These are phyloP conservation scores for Leccinum subgranulosum DNA, from an alignment of 768 basidiomycete genomes.

Conservation along the genomic window DNA sequence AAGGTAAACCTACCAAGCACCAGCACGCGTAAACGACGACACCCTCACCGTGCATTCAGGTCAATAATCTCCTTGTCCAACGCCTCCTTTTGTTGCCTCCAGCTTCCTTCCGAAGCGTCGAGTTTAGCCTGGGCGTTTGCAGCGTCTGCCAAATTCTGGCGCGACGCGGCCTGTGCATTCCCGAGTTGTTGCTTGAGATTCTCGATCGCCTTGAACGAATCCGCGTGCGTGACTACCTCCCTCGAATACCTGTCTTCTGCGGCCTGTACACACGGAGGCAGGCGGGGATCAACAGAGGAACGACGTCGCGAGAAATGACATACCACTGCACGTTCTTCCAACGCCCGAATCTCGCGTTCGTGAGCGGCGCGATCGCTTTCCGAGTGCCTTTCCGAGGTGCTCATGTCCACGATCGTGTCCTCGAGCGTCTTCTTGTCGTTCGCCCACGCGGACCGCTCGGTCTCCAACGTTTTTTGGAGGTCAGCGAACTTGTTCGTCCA, in stretches of 20 bases:
- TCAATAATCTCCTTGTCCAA: slow-evolving; percentile 77
- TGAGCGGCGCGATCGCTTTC: slow-evolving; percentile 61
- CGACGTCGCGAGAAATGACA: slow-evolving; percentile 3
- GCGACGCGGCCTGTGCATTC: slow-evolving; percentile 46
- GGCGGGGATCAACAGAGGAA: background rate
- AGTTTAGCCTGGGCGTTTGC: slow-evolving; percentile 78
- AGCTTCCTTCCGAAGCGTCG: slow-evolving; percentile 67
- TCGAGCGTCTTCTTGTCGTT: slow-evolving; percentile 82
- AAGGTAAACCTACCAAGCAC: background rate
- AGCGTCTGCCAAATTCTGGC: slow-evolving; percentile 58
- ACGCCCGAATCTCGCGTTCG: slow-evolving; percentile 61
- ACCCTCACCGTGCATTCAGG: slow-evolving; percentile 64
- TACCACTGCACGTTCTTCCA: slow-evolving; percentile 71
- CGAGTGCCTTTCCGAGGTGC: slow-evolving; percentile 64
- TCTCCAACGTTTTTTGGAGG: slow-evolving; percentile 62
- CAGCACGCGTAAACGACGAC: background rate
- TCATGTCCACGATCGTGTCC: slow-evolving; percentile 78
- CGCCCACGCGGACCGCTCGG: slow-evolving; percentile 65
- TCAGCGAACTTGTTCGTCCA: slow-evolving; percentile 50
- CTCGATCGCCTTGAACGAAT: slow-evolving; percentile 72
- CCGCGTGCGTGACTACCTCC: slow-evolving; percentile 84
- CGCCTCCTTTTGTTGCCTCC: slow-evolving; percentile 74
- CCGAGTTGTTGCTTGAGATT: slow-evolving; percentile 61
- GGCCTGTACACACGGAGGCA: slow-evolving; percentile 35
- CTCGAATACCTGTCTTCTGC: slow-evolving; percentile 80